phyloP scores from a whole-genome alignment of 1,139 yeast species.

The Geotrichum bryndzae region DNA sequence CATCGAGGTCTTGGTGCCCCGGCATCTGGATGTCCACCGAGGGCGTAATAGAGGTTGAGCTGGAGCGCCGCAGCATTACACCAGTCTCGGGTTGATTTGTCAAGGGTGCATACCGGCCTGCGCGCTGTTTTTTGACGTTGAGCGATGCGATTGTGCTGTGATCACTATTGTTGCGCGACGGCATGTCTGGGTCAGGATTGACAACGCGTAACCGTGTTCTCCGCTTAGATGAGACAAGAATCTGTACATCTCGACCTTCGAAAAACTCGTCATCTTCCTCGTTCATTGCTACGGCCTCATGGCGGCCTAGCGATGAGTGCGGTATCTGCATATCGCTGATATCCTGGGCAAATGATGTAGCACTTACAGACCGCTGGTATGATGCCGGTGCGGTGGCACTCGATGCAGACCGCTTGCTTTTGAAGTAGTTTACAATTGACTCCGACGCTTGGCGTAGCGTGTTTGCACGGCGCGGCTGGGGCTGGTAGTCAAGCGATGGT shows the following conservation, averaged over 20 bases:
- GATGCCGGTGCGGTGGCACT: constrained; percentile 6
- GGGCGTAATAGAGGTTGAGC: neutral
- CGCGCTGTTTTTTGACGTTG: constrained; percentile 10
- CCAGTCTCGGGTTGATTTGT: neutral
- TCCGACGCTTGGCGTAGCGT: constrained; percentile 13
- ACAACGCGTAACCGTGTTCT: constrained; percentile 56
- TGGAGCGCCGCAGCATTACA: neutral
- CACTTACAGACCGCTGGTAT: neutral
- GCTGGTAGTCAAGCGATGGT: neutral
- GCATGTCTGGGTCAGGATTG: constrained; percentile 45
- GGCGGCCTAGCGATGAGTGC: neutral
- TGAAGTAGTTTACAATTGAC: constrained; percentile 8
- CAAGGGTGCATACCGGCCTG: constrained; percentile 4
- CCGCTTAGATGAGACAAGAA: constrained; percentile 65
- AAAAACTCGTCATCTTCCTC: constrained; percentile 39
- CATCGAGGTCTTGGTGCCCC: neutral
- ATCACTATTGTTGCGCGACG: constrained; percentile 16
- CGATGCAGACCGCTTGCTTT: constrained; percentile 6
- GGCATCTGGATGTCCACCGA: neutral
- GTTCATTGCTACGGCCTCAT: constrained; percentile 23
- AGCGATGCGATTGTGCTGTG: constrained; percentile 15
- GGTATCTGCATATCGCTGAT: constrained; percentile 5
- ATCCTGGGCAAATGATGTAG: constrained; percentile 6
- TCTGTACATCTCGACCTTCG: constrained; percentile 60
- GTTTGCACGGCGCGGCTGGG: constrained; percentile 5